Percentiles rank a stretch among this genome's conserved stretches.
Evolutionary conservation across 257 asterid genomes (phyloP).

Genomic region (Jacaranda copaia): DNA sequence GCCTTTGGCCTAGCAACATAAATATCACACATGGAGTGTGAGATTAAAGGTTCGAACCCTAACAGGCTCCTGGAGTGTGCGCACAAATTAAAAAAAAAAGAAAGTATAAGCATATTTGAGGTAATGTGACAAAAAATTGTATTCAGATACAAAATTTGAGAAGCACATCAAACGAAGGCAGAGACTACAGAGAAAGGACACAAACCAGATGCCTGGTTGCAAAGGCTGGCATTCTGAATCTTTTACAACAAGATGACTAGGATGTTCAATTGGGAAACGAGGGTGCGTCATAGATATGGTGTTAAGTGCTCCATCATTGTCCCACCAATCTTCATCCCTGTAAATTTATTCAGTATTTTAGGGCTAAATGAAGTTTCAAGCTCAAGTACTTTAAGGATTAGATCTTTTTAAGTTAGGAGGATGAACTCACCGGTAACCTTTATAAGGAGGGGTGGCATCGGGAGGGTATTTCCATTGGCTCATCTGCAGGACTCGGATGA

Average conservation of each 20-base stretch:
- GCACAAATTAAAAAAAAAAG: too few species aligned
- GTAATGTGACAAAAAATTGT: not conserved
- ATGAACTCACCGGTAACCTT: slow-evolving; percentile 81
- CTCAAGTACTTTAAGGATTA: too few species aligned
- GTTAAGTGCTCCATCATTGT: slow-evolving; percentile 97
- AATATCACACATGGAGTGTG: too few species aligned
- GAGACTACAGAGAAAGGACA: slow-evolving; percentile 19
- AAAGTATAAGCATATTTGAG: not conserved
- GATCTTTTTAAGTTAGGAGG: too few species aligned
- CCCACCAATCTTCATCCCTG: slow-evolving; percentile 99
- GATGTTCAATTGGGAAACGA: slow-evolving; percentile 90
- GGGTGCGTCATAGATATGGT: slow-evolving; percentile 99
- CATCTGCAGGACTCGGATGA: slow-evolving; percentile 91
- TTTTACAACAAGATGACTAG: slow-evolving; percentile 60
- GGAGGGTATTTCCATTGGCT: slow-evolving; percentile 83
- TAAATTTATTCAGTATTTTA: slow-evolving; percentile 14
- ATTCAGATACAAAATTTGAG: not conserved
- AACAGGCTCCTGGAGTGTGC: too few species aligned
- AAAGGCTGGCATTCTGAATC: slow-evolving; percentile 90
- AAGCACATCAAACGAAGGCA: not conserved
- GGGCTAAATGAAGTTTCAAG: not conserved
- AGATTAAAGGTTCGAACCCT: too few species aligned
- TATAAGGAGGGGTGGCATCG: slow-evolving; percentile 78
- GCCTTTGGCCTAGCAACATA: too few species aligned
- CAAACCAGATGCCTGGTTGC: slow-evolving; percentile 95